Evolutionary conservation across 805 yeast genomes (phyloP).

Genomic region (Phaffomyces thermotolerans): DNA sequence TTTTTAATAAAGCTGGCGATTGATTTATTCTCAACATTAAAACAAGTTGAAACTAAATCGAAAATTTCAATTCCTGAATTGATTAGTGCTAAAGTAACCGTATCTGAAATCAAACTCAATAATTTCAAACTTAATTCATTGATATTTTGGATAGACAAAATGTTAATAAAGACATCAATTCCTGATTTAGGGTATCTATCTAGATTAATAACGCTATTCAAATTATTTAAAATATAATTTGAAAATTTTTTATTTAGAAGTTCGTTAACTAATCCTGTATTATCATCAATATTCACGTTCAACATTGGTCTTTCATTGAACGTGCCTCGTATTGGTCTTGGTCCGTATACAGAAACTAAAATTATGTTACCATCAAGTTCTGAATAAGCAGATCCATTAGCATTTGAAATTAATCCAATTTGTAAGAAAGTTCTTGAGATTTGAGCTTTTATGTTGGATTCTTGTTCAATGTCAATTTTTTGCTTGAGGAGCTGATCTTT

Average conservation of each 20-base stretch:
- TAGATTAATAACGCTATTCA: constrained; percentile 35
- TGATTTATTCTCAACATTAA: constrained; percentile 32
- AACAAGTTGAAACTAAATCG: constrained; percentile 69
- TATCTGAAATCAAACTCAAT: constrained; percentile 32
- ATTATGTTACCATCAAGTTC: constrained; percentile 47
- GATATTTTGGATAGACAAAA: constrained; percentile 40
- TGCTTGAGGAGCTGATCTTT: constrained; percentile 9
- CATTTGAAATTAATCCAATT: constrained; percentile 59
- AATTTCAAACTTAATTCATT: constrained; percentile 26
- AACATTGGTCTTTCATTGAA: constrained; percentile 61
- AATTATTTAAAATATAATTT: constrained; percentile 30
- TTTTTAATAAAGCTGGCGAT: constrained; percentile 47
- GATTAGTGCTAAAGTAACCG: constrained; percentile 63
- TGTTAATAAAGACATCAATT: constrained; percentile 66
- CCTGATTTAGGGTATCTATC: constrained; percentile 85
- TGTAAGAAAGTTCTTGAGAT: constrained; percentile 41
- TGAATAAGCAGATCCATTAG: constrained; percentile 77
- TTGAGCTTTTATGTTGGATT: constrained; percentile 25
- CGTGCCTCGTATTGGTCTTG: constrained; percentile 75
- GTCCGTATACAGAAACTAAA: constrained; percentile 75
- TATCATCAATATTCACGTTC: constrained; percentile 41
- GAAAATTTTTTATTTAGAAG: constrained; percentile 40
- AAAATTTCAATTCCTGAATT: constrained; percentile 79
- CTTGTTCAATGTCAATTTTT: constrained; percentile 10
- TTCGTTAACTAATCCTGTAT: constrained; percentile 20